A percentile compares a stretch with the other conserved stretches of the same genome.
Conservation (phyloP, 257 asterid genomes). For the Verbena officinalis region DNA sequence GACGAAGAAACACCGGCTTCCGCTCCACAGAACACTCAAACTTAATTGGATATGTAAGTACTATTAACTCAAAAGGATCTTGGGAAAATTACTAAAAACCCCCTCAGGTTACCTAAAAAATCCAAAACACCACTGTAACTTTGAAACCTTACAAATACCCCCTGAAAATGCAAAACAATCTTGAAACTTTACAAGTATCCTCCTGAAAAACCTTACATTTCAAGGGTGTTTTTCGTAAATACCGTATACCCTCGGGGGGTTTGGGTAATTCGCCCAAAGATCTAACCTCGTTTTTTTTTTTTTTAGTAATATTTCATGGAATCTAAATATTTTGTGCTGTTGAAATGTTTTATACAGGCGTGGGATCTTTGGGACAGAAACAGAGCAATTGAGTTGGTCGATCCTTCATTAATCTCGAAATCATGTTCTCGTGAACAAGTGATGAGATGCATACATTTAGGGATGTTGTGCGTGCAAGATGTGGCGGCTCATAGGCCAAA, state of each 20-base stretch:
- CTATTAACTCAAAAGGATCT: not conserved
- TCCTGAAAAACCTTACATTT: no score
- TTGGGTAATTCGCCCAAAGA: no score
- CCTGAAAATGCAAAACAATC: no score
- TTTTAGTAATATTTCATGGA: not conserved
- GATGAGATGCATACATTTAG: slow-evolving; percentile 69
- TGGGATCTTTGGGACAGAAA: slow-evolving; percentile 79
- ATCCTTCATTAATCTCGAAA: slow-evolving; percentile 43
- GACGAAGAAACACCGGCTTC: slow-evolving; percentile 57
- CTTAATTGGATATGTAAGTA: slow-evolving; percentile 70
- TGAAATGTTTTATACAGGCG: slow-evolving; percentile 43
- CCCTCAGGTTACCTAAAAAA: no score
- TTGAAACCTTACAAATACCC: no score
- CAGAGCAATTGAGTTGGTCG: slow-evolving; percentile 57
- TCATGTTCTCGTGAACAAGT: slow-evolving; percentile 47
- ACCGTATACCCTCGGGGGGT: no score
- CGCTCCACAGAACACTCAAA: slow-evolving; percentile 57
- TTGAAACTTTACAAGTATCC: no score
- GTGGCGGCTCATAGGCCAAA: slow-evolving; percentile 58
- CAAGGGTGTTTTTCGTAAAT: no score
- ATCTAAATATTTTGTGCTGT: not conserved
- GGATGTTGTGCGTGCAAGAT: slow-evolving; percentile 82
- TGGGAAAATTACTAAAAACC: no score
- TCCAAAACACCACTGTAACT: no score
- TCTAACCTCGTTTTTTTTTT: not conserved